Base-by-base conservation (phyloP, 768 basidiomycete genomes). In the Nidularia pulvinata region DNA sequence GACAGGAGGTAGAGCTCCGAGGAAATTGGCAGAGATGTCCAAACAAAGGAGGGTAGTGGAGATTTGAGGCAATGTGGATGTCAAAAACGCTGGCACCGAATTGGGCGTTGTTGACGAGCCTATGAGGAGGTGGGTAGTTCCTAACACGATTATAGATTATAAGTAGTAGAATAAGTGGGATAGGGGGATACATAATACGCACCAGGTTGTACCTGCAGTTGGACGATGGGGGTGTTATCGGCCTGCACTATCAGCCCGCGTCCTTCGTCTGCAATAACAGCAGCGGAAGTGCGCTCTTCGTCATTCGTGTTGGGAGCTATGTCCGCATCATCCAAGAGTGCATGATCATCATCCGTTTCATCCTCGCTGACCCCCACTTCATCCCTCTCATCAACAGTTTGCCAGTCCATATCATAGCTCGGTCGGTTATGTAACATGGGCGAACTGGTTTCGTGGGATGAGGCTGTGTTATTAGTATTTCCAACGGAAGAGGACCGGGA, bases 61-160 rank as follows among this genome's bases (percentile, higher is more conserved):
- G 54, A 95, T 90, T 56, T 83, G 81, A 25, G 92, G 91, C 3
- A 98, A 73, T 6, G 79, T 77, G 50, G 67, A 74, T 9, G 84
- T 79, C 52, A 98, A 79, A 66, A 95, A 92, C 2, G 81, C 62
- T 16, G 91, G 88, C 53, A 98, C 81, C 49, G 81, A 83, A 61
- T 86, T 91, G 36, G 90, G 91, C 3, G 86, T 91, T 54, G 71
- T 77, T 1, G 88, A 90, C 16, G 86, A 86, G n/a, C 91, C 86
- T 39, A 99, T 82, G 33, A 98, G 79, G 47, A 99, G 81, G 78
- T 99, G 96, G 0, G 96, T 99, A 16, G 94, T 94, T 14, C 89
- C 96, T 98, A 63, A 46, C 30, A 48, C 54, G 52, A 50, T 52
- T 25, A 10, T 56, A 32, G 37, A n/a, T 39, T 7, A 51, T 56